phyloP scores from a whole-genome alignment of 2,329 filamentous ascomycete genomes.

The Epichloe hybrida region DNA sequence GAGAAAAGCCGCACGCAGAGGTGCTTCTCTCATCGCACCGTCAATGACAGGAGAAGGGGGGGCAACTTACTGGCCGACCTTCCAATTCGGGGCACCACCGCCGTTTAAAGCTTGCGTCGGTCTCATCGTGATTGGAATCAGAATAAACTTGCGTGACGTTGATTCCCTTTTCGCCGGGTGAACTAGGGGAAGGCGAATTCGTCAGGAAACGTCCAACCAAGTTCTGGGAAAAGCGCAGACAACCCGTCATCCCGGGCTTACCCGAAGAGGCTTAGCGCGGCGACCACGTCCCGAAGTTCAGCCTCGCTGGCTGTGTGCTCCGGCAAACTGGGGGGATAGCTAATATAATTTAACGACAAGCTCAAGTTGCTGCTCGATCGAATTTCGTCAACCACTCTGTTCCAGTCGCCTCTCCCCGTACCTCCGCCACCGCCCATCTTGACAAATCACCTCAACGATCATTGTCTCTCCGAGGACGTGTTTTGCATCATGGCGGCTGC shows the following conservation, averaged over 20 bases:
- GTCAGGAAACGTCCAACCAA: slow-evolving; percentile 9
- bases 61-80: slow-evolving; percentile 21
- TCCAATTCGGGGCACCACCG: slow-evolving; percentile 20
- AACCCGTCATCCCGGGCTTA: slow-evolving; percentile 18
- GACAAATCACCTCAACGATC: background rate
- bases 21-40: background rate
- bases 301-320: background rate
- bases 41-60: too few species aligned
- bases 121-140: slow-evolving; percentile 23
- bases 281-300: slow-evolving; percentile 11
- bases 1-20: slow-evolving; percentile 21
- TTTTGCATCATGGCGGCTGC: slow-evolving; percentile 31
- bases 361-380: background rate
- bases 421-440: background rate
- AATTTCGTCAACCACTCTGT: background rate
- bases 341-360: background rate
- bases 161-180: slow-evolving; percentile 13
- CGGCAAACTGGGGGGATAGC: background rate
- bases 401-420: background rate
- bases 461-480: background rate
- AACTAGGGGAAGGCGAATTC: background rate
- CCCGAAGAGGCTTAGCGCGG: slow-evolving; percentile 20
- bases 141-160: slow-evolving; percentile 11
- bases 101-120: slow-evolving; percentile 25
- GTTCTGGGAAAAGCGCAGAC: slow-evolving; percentile 13